These are phyloP conservation scores for Schizothecium vesticola DNA, from an alignment of 495 filamentous ascomycete species.

Conservation along the genomic window DNA sequence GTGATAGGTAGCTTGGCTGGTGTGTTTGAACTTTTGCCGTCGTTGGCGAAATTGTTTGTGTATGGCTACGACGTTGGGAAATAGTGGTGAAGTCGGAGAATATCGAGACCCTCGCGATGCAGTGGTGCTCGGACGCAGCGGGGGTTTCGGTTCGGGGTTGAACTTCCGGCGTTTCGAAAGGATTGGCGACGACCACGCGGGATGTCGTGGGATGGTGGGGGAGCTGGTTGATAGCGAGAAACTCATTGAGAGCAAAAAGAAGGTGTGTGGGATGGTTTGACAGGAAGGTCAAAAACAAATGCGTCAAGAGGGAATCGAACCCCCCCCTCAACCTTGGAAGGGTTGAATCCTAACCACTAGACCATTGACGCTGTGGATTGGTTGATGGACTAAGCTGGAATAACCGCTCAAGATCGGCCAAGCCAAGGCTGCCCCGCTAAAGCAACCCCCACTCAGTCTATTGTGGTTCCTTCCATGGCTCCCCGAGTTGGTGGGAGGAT, in stretches of 20 bases:
- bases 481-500: background rate
- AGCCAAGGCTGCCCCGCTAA: background rate
- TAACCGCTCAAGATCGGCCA: background rate
- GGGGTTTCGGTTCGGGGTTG: background rate
- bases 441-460: background rate
- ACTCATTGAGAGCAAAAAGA: background rate
- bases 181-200: background rate
- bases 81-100: background rate
- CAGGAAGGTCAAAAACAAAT: background rate
- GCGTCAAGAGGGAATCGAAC: slow-evolving; percentile 13
- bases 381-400: background rate
- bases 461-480: no score
- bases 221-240: background rate
- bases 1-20: no score
- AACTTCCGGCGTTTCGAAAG: background rate
- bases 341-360: slow-evolving; percentile 14
- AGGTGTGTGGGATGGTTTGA: background rate
- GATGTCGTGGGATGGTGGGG: background rate
- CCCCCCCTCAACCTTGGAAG: slow-evolving; percentile 13
- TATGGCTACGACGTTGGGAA: background rate
- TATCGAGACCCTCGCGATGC: background rate
- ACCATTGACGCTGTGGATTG: slow-evolving; percentile 9
- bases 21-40: no score
- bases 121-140: background rate
- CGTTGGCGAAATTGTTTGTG: no score